Evolutionary conservation across 768 basidiomycete genomes (phyloP).

Genomic region (Lentinus brumalis): DNA sequence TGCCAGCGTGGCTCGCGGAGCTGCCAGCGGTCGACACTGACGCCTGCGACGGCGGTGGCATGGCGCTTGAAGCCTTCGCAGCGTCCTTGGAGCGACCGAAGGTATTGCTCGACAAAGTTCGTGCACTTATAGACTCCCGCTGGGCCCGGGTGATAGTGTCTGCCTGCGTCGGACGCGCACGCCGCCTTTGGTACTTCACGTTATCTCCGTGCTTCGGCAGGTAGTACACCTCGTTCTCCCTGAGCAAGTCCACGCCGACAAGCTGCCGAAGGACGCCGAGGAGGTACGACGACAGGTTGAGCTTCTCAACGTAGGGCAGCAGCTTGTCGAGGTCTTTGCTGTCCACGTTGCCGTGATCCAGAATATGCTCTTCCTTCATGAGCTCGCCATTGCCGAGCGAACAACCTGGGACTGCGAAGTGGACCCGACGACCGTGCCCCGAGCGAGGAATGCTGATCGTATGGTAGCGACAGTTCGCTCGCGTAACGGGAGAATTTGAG

Average conservation of each 20-base stretch:
- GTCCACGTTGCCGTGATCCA: constrained; percentile 61
- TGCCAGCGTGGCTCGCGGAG: constrained; percentile 9
- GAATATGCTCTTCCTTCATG: constrained; percentile 58
- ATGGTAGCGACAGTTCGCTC: constrained; percentile 72
- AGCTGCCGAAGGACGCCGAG: constrained; percentile 59
- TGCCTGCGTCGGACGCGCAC: background rate
- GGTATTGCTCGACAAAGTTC: background rate
- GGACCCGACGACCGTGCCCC: constrained; percentile 54
- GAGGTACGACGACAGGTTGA: constrained; percentile 54
- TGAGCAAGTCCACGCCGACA: constrained; percentile 64
- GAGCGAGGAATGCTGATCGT: constrained; percentile 61
- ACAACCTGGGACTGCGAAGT: constrained; percentile 71
- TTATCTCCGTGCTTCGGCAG: constrained; percentile 51
- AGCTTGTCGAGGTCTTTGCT: constrained; percentile 47
- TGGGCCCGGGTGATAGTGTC: background rate
- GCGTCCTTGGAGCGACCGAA: background rate
- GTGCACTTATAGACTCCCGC: constrained; percentile 16
- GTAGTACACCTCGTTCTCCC: constrained; percentile 68
- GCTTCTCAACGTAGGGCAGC: constrained; percentile 48
- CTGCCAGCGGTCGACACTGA: constrained; percentile 17
- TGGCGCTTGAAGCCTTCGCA: background rate
- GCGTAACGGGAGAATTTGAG: constrained; percentile 54
- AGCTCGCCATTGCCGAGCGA: constrained; percentile 56
- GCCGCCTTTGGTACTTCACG: constrained; percentile 7
- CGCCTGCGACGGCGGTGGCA: constrained; percentile 11